Evolutionary conservation across 2,329 filamentous ascomycete genomes (phyloP).

Genomic region (Aspergillus sp.): DNA sequence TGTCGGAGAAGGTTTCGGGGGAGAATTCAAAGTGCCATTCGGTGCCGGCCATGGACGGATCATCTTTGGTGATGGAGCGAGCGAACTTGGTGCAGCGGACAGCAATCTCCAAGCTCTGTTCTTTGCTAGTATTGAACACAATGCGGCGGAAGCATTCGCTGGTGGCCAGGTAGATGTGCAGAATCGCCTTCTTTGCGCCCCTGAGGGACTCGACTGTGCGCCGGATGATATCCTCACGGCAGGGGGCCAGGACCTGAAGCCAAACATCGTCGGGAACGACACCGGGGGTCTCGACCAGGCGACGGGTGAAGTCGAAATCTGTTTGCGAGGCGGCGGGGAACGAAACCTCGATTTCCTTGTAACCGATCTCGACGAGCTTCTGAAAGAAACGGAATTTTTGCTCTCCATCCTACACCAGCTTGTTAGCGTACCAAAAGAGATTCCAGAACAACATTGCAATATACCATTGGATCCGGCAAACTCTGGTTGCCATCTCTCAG

Average conservation of each 20-base stretch:
- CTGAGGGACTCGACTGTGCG: constrained; percentile 82
- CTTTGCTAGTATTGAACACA: constrained; percentile 80
- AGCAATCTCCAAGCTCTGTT: constrained; percentile 73
- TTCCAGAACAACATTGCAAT: constrained; percentile 14
- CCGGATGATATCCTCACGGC: constrained; percentile 81
- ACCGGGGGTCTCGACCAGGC: constrained; percentile 76
- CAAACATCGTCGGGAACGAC: constrained; percentile 81
- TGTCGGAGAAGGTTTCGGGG: constrained; percentile 73
- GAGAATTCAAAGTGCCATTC: constrained; percentile 49
- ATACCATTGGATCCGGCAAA: constrained; percentile 84
- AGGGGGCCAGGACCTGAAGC: constrained; percentile 87
- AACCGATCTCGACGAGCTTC: constrained; percentile 85
- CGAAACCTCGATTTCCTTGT: constrained; percentile 96
- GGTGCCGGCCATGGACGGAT: constrained; percentile 50
- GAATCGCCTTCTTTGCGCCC: constrained; percentile 85
- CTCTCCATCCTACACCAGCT: constrained; percentile 63
- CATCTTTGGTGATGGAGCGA: constrained; percentile 79
- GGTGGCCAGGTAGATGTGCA: constrained; percentile 94
- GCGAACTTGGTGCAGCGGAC: constrained; percentile 81
- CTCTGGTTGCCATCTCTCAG: constrained; percentile 91
- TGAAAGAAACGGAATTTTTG: constrained; percentile 95
- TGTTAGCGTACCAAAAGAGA: constrained; percentile 1
- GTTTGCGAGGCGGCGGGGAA: constrained; percentile 92
- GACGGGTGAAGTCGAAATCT: constrained; percentile 90
- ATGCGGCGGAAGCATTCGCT: constrained; percentile 91